Base-by-base conservation (phyloP, 805 yeast species). In the Peterozyma toletana region DNA sequence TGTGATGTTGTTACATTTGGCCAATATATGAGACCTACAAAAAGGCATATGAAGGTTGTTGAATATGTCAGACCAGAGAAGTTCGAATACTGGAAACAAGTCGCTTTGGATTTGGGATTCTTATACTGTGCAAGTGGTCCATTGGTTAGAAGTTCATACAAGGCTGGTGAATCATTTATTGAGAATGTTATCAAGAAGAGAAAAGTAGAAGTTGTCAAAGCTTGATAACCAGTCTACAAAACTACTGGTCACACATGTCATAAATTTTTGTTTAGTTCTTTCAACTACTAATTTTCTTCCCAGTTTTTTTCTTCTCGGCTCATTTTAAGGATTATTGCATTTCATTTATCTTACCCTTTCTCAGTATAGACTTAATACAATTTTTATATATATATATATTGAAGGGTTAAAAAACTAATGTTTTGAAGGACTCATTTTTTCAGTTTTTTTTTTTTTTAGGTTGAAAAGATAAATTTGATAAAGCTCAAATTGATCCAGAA, bases 1-100 rank as follows among this genome's bases (percentile, higher is more conserved):
- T 93, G 95, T 62, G 98, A 93, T 58, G 96, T 93, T 40, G 96
- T 93, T 14, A 93, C 99, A 0, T 93, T 93, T 65, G 99, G 99
- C 33, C 99, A 93, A 66, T 93, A 93, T 64, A 93, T 93, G 97
- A 77, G 99, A 61, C 99, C 99, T 38, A 93, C 99, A 2, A 93
- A 86, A 66, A 81, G 99, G 58, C 99, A 93, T 63, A 89, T 93
- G 95, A 90, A 90, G 68, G 99, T 93, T 37, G 96, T 87, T 10
- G 97, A 91, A 53, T 93, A 93, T 56, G 78, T 93, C 15, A 84
- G 80, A 21, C 99, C 99, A 2, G 96, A 86, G 53, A 89, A 88
- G 62, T 93, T 93, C 60, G 96, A 90, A 48, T 73, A 83, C 60
- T 93, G 99, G 99, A 88, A 82, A 56, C 79, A 84, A 45, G 75